Conservation (phyloP, 2,329 filamentous ascomycete species). For the Fusarium sp. region DNA sequence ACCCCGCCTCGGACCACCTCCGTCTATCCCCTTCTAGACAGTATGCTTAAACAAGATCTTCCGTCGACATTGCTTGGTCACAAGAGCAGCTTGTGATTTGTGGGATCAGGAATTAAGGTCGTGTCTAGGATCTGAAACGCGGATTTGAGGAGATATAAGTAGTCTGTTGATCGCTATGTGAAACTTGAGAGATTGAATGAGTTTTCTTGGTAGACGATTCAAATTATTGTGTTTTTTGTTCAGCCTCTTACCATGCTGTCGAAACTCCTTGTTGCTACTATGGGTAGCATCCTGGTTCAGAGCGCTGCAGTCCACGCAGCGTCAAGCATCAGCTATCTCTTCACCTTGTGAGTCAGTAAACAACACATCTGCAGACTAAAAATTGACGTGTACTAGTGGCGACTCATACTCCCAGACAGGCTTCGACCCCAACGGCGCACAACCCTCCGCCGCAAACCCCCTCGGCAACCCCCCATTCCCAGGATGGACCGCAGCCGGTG, state of each 20-base stretch:
- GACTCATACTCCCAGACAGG: constrained; percentile 50
- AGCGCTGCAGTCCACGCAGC: neutral
- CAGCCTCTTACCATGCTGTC: neutral
- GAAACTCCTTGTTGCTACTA: neutral
- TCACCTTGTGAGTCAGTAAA: constrained; percentile 28
- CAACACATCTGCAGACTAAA: accelerated
- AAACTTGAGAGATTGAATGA: neutral
- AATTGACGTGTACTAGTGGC: constrained; percentile 31
- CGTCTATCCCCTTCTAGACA: neutral
- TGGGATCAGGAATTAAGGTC: neutral
- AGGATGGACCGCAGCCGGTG: constrained; percentile 58
- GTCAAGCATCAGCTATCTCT: constrained; percentile 20
- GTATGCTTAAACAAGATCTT: neutral
- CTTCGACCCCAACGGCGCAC: constrained; percentile 60
- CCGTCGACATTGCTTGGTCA: neutral
- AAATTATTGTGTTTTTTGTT: too few relatives aligned
- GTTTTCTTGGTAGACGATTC: neutral
- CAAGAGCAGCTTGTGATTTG: neutral
- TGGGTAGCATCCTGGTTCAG: neutral
- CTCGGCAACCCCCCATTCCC: constrained; percentile 69
- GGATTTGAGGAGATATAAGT: neutral
- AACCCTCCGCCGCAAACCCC: constrained; percentile 63
- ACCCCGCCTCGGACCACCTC: constrained; percentile 13
- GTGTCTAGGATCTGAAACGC: neutral
- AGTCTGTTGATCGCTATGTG: accelerated